phyloP scores from a whole-genome alignment of 2,329 filamentous ascomycete species.

The Aureobasidium sp. region DNA sequence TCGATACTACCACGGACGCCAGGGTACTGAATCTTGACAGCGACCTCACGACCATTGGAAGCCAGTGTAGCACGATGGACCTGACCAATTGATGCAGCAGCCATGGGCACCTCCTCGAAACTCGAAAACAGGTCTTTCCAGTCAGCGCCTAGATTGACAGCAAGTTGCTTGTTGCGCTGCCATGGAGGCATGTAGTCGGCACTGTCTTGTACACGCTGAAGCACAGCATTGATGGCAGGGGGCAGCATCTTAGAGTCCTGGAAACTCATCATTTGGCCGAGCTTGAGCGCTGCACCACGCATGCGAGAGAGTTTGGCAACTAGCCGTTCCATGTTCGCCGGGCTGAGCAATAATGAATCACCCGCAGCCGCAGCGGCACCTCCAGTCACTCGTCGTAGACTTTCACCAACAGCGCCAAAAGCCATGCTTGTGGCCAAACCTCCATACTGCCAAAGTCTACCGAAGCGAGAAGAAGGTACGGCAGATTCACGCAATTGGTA shows the following conservation, averaged over 20 bases:
- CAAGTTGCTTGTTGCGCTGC: slow-evolving; percentile 79
- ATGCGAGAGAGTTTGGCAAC: slow-evolving; percentile 91
- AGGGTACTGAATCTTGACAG: slow-evolving; percentile 96
- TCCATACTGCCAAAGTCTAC: slow-evolving; percentile 88
- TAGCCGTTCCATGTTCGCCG: slow-evolving; percentile 84
- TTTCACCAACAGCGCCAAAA: slow-evolving; percentile 80
- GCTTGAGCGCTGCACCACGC: slow-evolving; percentile 91
- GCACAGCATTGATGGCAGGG: slow-evolving; percentile 72
- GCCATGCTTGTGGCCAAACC: slow-evolving; percentile 93
- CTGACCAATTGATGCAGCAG: slow-evolving; percentile 93
- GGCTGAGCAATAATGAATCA: slow-evolving; percentile 79
- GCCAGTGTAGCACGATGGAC: slow-evolving; percentile 80
- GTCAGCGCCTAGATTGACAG: slow-evolving; percentile 66
- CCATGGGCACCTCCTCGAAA: slow-evolving; percentile 87
- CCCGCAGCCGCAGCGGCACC: slow-evolving; percentile 41
- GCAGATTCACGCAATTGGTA: slow-evolving; percentile 80
- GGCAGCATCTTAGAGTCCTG: slow-evolving; percentile 96
- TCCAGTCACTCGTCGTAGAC: slow-evolving; percentile 70
- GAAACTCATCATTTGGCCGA: slow-evolving; percentile 97
- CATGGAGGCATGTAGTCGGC: slow-evolving; percentile 97
- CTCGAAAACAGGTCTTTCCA: slow-evolving; percentile 78
- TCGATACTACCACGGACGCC: slow-evolving; percentile 94
- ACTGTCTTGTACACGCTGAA: slow-evolving; percentile 90
- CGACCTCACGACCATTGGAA: slow-evolving; percentile 66
- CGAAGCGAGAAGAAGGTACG: slow-evolving; percentile 79